A percentile compares a stretch with the other conserved stretches of the same genome.
phyloP scores from a whole-genome alignment of 176 grass and related monocot genomes.

The Panicum miliaceum region DNA sequence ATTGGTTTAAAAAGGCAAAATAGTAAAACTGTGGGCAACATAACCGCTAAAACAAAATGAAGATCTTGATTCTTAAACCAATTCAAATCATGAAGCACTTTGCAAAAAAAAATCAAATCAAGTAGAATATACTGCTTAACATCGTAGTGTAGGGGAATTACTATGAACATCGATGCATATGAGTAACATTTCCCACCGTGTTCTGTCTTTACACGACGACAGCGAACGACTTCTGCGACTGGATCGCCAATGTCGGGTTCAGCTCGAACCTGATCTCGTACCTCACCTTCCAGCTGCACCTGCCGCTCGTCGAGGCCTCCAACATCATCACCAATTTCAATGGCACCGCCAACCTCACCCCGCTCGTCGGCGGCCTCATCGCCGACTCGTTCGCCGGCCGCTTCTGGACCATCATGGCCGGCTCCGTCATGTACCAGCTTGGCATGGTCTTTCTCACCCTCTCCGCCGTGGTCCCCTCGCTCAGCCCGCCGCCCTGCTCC shows the following conservation, averaged over 20 bases:
- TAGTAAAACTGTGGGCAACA: too few relatives aligned
- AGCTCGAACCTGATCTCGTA: conserved; percentile 86
- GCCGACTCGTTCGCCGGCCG: conserved; percentile 73
- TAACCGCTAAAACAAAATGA: too few relatives aligned
- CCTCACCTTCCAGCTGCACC: conserved; percentile 75
- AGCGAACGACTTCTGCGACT: conserved; percentile 82
- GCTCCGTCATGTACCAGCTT: conserved; percentile 78
- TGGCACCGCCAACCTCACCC: conserved; percentile 74
- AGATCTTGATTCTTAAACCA: too few relatives aligned
- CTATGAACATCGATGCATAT: neutral
- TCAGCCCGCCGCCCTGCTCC: conserved; percentile 56
- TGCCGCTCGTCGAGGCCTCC: conserved; percentile 73
- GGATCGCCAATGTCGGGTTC: conserved; percentile 69
- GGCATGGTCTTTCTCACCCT: conserved; percentile 83
- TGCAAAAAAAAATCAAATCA: too few relatives aligned
- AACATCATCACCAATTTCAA: conserved; percentile 69
- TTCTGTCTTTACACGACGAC: neutral
- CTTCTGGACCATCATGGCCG: conserved; percentile 71
- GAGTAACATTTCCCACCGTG: conserved; percentile 19
- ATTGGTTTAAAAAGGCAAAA: too few relatives aligned
- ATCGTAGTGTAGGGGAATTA: too few relatives aligned
- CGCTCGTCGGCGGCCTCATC: conserved; percentile 70
- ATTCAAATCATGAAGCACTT: too few relatives aligned
- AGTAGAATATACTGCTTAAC: too few relatives aligned
- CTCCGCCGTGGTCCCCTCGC: conserved; percentile 56